Percentiles rank a stretch among this genome's conserved stretches.
phyloP scores from a whole-genome alignment of 805 yeast genomes.

The Lipomyces anomalus region DNA sequence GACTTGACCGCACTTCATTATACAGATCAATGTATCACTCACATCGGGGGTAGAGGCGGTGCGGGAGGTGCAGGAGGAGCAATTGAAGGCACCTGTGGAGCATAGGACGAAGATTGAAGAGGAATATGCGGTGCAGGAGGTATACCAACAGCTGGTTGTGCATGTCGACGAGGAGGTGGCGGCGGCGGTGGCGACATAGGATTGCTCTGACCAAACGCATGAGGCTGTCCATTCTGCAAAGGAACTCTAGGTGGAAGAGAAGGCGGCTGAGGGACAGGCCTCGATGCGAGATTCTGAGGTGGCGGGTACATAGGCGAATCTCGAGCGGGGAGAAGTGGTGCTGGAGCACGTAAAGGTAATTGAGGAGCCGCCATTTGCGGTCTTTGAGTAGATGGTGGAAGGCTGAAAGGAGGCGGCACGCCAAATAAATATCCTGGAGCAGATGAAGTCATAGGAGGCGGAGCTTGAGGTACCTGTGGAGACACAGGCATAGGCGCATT shows the following conservation, averaged over 20 bases:
- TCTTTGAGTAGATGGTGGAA: constrained; percentile 26
- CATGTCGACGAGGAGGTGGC: background rate
- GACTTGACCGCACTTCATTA: too few species aligned
- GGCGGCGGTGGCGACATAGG: too few species aligned
- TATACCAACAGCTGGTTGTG: background rate
- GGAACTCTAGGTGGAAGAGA: constrained; percentile 30
- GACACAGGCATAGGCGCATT: constrained; percentile 21
- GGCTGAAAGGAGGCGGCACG: constrained; percentile 11
- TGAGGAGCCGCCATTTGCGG: constrained; percentile 31
- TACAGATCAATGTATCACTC: too few species aligned
- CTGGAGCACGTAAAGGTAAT: constrained; percentile 29
- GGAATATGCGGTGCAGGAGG: background rate
- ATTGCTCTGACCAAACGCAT: too few species aligned
- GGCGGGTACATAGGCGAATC: background rate
- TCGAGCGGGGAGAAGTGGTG: constrained; percentile 20
- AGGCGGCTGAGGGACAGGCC: constrained; percentile 25
- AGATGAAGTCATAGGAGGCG: constrained; percentile 26
- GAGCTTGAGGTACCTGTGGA: constrained; percentile 28
- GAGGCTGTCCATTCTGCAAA: constrained; percentile 17
- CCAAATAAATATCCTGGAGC: too few species aligned
- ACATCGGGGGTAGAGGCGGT: constrained; percentile 18
- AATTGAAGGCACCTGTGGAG: background rate
- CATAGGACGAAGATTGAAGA: background rate
- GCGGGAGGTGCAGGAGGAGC: constrained; percentile 2
- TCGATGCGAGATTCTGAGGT: constrained; percentile 11